A percentile compares a stretch with the other conserved stretches of the same genome.
These are phyloP conservation scores for Arthrobotrys conoides DNA, from an alignment of 2,329 filamentous ascomycete species.

Conservation along the genomic window DNA sequence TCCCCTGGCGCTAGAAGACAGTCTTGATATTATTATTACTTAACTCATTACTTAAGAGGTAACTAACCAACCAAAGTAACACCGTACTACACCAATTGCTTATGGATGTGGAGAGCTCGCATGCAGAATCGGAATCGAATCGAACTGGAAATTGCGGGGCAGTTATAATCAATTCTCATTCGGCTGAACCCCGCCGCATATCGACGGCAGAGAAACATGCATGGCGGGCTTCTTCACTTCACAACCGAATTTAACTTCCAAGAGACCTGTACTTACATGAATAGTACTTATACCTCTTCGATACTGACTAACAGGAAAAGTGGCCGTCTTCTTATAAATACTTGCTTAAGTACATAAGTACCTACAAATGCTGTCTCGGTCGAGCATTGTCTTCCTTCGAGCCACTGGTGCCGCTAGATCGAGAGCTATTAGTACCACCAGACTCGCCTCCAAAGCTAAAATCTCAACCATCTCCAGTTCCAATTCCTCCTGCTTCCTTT, in stretches of 20 bases:
- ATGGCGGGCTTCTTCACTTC: too few species aligned
- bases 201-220: constrained; percentile 51
- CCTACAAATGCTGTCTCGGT: constrained; percentile 49
- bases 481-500: constrained; percentile 7
- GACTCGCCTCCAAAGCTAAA: constrained; percentile 37
- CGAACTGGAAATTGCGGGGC: constrained; percentile 50
- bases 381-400: constrained; percentile 45
- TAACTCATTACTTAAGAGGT: constrained; percentile 44
- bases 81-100: too few species aligned
- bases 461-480: constrained; percentile 35
- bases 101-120: constrained; percentile 26
- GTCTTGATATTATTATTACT: constrained; percentile 39
- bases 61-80: too few species aligned
- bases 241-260: too few species aligned
- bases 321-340: constrained; percentile 15
- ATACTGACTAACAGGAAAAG: not conserved
- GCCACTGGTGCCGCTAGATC: constrained; percentile 31
- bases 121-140: too few species aligned
- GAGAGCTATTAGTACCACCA: not conserved
- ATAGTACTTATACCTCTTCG: not conserved
- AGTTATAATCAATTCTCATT: constrained; percentile 8
- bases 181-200: constrained; percentile 59
- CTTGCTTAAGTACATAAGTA: too few species aligned
- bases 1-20: too few species aligned
- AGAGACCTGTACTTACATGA: too few species aligned